Evolutionary conservation across 2,329 filamentous ascomycete genomes (phyloP).

Genomic region (Fusarium graminum): DNA sequence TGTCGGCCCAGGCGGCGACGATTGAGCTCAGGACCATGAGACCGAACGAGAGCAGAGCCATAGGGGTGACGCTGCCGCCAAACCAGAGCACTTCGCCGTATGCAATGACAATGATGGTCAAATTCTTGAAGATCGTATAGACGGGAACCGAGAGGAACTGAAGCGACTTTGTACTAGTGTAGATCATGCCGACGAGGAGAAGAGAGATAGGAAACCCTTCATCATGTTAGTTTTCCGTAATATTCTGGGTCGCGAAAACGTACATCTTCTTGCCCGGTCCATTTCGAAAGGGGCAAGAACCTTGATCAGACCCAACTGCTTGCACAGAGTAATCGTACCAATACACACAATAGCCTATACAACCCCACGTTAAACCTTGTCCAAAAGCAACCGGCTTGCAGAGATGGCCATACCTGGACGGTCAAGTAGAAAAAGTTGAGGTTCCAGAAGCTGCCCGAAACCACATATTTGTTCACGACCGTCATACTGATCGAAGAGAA

Average conservation of each 20-base stretch:
- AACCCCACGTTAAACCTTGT: slow-evolving; percentile 17
- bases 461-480: slow-evolving; percentile 98
- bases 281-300: slow-evolving; percentile 85
- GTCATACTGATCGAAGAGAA: slow-evolving; percentile 99
- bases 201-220: slow-evolving; percentile 96
- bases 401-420: slow-evolving; percentile 78
- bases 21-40: slow-evolving; percentile 96
- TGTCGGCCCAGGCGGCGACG: slow-evolving; percentile 97
- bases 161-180: slow-evolving; percentile 94
- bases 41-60: slow-evolving; percentile 92
- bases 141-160: slow-evolving; percentile 98
- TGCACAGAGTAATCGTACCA: slow-evolving; percentile 83
- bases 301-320: slow-evolving; percentile 83
- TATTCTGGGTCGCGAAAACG: slow-evolving; percentile 47
- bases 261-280: slow-evolving; percentile 94
- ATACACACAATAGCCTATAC: slow-evolving; percentile 88
- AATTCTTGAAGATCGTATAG: slow-evolving; percentile 99
- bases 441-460: slow-evolving; percentile 92
- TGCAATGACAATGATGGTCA: slow-evolving; percentile 98
- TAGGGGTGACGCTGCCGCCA: slow-evolving; percentile 87
- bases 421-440: slow-evolving; percentile 95
- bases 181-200: slow-evolving; percentile 98
- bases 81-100: slow-evolving; percentile 99
- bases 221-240: slow-evolving; percentile 39
- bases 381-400: neutral